Evolutionary conservation across 495 filamentous ascomycete genomes (phyloP), one percentile per base, ranked within the genome.

Genomic region (Aspergillus sparsus): DNA sequence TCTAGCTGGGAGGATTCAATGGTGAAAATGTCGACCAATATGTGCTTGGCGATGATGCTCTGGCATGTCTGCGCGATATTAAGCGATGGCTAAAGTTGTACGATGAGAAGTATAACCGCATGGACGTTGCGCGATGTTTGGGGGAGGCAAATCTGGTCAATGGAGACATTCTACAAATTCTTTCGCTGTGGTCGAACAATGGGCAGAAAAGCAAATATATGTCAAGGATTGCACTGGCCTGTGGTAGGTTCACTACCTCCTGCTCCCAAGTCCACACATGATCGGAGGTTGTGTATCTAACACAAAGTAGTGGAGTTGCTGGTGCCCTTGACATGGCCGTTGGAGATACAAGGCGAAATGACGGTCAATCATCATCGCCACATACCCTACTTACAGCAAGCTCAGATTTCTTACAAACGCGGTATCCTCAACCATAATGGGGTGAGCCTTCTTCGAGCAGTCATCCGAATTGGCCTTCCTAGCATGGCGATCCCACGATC

Each of bases 1-100:
- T 45, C 53, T 68, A 96, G 92, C 86, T 98, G 60, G 94, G 94
- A 73, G 94, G 95, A 27, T 85, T 86, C 65, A 87, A 90, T 67
- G 83, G 87, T 35, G 89, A 90, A 69, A 86, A 91, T 72, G 89
- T 89, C 53, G 91, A 89, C 47, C 80, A 80, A 57, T 99, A 99
- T 73, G 81, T 88, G 7, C 85, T 98, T 49, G 95, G 95, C 68
- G 93, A 98, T 69, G 93, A 97, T 73, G 92, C 95, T 7, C 73
- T 95, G 62, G 90, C 93, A 51, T 93, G 91, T 74, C 80, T 99
- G 55, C 89, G 92, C 53, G 95, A 99, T 74, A 81, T 98, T 44
- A 92, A 91, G 64, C 87, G 85, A 82, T 98, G 95, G 95, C 76
- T 99, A 65, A 92, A 89, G 68, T 81, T 96, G 58, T 95, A 95